A percentile compares a stretch with the other conserved stretches of the same genome.
These are phyloP conservation scores for Oryza meridionalis DNA, from an alignment of 176 grass and related monocot genomes.

Conservation along the genomic window DNA sequence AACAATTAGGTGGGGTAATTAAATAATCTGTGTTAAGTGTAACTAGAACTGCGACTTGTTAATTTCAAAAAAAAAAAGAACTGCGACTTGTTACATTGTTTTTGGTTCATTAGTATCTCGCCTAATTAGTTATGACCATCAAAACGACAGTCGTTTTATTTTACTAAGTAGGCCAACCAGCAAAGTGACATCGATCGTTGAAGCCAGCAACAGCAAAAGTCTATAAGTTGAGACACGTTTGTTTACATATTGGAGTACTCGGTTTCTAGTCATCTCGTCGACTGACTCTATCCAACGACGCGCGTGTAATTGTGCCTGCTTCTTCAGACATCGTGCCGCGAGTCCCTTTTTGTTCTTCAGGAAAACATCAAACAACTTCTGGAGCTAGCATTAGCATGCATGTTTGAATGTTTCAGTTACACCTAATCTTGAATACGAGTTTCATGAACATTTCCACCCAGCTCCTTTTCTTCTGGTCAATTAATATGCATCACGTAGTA, in stretches of 20 bases:
- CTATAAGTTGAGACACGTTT: neutral
- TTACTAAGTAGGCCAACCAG: neutral
- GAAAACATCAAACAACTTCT: neutral
- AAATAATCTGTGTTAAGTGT: neutral
- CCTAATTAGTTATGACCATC: constrained; percentile 31
- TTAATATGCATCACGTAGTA: neutral
- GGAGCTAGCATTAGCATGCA: no score
- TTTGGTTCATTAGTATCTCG: neutral
- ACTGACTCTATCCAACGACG: neutral
- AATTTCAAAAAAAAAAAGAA: no score
- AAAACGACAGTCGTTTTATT: no score
- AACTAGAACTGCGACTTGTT: neutral
- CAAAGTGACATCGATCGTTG: no score
- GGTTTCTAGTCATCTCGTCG: neutral
- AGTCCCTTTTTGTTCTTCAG: neutral
- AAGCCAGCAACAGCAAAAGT: no score
- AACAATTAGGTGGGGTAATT: neutral
- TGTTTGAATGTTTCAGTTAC: no score
- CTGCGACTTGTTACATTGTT: neutral
- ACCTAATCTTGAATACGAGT: neutral
- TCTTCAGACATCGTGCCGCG: neutral
- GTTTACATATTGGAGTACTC: neutral
- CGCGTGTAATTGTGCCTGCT: neutral
- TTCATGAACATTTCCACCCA: neutral
- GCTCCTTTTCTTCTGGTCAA: neutral